A percentile compares a stretch with the other conserved stretches of the same genome.
These are phyloP conservation scores for Calycina herbarum DNA, from an alignment of 2,329 filamentous ascomycete species.

Conservation along the genomic window DNA sequence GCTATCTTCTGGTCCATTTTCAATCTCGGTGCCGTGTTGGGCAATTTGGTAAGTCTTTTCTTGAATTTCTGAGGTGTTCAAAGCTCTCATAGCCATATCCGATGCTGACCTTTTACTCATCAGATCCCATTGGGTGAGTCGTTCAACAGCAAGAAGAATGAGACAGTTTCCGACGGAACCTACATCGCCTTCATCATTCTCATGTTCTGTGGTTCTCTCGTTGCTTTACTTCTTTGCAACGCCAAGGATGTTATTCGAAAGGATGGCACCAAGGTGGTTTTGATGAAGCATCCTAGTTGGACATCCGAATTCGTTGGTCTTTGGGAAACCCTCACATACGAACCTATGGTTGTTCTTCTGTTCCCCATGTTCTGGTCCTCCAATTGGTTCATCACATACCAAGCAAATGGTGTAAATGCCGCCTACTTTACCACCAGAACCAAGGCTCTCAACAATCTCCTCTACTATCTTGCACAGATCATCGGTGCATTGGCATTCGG, in stretches of 20 bases:
- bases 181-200: conserved; percentile 87
- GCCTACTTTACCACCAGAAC: conserved; percentile 73
- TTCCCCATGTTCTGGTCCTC: conserved; percentile 82
- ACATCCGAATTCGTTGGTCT: conserved; percentile 76
- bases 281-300: conserved; percentile 92
- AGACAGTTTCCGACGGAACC: conserved; percentile 70
- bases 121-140: conserved; percentile 74
- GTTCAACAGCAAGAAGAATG: conserved; percentile 53
- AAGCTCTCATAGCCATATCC: background rate
- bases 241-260: conserved; percentile 70
- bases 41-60: conserved; percentile 54
- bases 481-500: conserved; percentile 74
- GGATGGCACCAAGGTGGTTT: conserved; percentile 77
- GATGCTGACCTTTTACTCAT: background rate
- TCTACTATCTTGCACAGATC: conserved; percentile 82
- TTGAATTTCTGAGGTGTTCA: background rate
- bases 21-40: conserved; percentile 87
- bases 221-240: conserved; percentile 70
- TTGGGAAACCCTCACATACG: conserved; percentile 66
- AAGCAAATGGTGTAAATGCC: conserved; percentile 72
- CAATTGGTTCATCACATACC: conserved; percentile 80
- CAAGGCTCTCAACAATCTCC: conserved; percentile 70
- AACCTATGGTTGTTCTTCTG: conserved; percentile 72
- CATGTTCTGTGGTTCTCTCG: conserved; percentile 68
- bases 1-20: conserved; percentile 95